These are phyloP conservation scores for Vitis amurensis DNA, from an alignment of 164 flowering plant species.

Conservation along the genomic window DNA sequence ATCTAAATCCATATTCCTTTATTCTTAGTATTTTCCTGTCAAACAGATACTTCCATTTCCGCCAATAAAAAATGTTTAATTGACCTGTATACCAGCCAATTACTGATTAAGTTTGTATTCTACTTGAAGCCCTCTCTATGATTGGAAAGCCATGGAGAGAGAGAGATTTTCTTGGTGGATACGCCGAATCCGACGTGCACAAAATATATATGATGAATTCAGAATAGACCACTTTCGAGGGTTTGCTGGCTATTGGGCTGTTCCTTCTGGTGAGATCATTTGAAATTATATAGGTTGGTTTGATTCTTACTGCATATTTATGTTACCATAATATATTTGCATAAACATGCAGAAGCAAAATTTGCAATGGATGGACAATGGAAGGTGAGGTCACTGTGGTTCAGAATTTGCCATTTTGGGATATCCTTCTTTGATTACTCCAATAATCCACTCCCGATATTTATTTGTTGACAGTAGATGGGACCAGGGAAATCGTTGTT, in stretches of 20 bases:
- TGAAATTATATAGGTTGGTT: neutral
- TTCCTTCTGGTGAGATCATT: slow-evolving; percentile 79
- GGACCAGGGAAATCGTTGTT: slow-evolving; percentile 90
- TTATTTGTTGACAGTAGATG: slow-evolving; percentile 61
- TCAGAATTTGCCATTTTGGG: neutral
- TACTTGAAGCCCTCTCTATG: slow-evolving; percentile 48
- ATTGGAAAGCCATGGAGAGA: slow-evolving; percentile 94
- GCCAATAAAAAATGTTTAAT: neutral
- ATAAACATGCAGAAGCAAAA: slow-evolving; percentile 71
- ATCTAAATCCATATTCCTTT: neutral
- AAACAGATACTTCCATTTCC: no score
- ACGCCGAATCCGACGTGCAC: slow-evolving; percentile 73
- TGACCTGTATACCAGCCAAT: neutral
- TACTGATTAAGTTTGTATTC: neutral
- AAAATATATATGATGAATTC: slow-evolving; percentile 84
- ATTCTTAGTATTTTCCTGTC: neutral
- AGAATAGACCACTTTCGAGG: slow-evolving; percentile 98
- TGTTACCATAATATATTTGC: slow-evolving; percentile 5
- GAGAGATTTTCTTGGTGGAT: slow-evolving; percentile 93
- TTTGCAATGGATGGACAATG: slow-evolving; percentile 79
- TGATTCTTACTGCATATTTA: neutral
- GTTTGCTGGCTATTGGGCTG: slow-evolving; percentile 97
- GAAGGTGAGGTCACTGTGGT: slow-evolving; percentile 62
- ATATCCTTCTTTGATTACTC: neutral
- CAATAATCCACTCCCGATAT: slow-evolving; percentile 7